Evolutionary conservation across 805 yeast genomes (phyloP).

Genomic region (Ogataea nitratoaversa): DNA sequence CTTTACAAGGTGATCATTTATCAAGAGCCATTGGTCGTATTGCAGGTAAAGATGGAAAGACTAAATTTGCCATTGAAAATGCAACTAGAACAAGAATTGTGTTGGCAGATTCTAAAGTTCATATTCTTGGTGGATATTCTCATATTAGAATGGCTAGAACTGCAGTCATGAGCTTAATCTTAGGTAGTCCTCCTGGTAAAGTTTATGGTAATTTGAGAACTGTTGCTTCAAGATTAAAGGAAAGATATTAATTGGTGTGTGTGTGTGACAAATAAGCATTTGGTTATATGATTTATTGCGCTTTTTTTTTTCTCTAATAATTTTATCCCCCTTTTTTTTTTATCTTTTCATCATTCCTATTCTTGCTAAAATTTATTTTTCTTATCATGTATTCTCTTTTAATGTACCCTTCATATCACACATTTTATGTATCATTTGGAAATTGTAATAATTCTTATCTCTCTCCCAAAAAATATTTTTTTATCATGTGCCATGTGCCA

Average conservation of each 20-base stretch:
- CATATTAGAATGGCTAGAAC: slow-evolving; percentile 99
- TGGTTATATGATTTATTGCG: too few species aligned
- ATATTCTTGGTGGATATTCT: slow-evolving; percentile 93
- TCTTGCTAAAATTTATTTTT: too few species aligned
- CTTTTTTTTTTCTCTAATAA: neutral
- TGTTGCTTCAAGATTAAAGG: slow-evolving; percentile 95
- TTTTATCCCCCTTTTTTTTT: neutral
- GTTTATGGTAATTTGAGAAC: slow-evolving; percentile 96
- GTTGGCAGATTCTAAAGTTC: slow-evolving; percentile 93
- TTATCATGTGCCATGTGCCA: too few species aligned
- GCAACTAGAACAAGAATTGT: slow-evolving; percentile 98
- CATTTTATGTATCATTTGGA: too few species aligned
- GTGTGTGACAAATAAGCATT: too few species aligned
- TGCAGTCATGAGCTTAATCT: slow-evolving; percentile 87
- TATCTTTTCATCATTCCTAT: neutral
- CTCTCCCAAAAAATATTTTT: too few species aligned
- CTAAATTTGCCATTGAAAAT: slow-evolving; percentile 97
- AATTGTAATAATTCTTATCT: too few species aligned
- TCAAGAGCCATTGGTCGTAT: slow-evolving; percentile 99
- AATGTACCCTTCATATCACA: too few species aligned
- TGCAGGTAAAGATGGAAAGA: slow-evolving; percentile 99
- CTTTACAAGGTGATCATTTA: slow-evolving; percentile 91
- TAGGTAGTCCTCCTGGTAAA: slow-evolving; percentile 98
- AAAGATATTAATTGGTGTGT: slow-evolving; percentile 84
- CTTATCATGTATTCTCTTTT: too few species aligned